Percentiles rank a stretch among this genome's conserved stretches.
These are phyloP conservation scores for Rhynchospora tenuis DNA, from an alignment of 176 grass and related monocot genomes.

Conservation along the genomic window DNA sequence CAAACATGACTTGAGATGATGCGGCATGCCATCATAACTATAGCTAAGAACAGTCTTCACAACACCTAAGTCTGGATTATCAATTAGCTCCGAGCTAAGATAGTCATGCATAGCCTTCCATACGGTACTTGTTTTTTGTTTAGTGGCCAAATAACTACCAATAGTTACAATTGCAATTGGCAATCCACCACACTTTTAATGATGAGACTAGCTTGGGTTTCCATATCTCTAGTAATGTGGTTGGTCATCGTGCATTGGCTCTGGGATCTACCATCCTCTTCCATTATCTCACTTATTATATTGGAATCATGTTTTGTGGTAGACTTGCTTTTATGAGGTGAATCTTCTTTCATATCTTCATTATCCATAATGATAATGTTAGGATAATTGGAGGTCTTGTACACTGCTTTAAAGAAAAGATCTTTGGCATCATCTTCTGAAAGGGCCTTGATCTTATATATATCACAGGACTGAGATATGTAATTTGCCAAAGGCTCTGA, in stretches of 20 bases:
- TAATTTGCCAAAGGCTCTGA: neutral
- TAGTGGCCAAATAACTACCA: slow-evolving; percentile 19
- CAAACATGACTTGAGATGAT: slow-evolving; percentile 29
- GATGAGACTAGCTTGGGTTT: neutral
- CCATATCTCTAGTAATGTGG: neutral
- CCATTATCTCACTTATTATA: neutral
- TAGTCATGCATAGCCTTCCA: slow-evolving; percentile 16
- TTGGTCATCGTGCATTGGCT: too few species aligned
- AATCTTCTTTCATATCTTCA: neutral
- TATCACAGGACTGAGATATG: too few species aligned
- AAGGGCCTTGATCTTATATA: too few species aligned
- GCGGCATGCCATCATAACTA: slow-evolving; percentile 33
- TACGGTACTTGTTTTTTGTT: slow-evolving; percentile 9
- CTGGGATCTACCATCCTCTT: too few species aligned
- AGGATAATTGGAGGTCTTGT: neutral
- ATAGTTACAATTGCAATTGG: slow-evolving; percentile 37
- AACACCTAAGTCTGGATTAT: neutral
- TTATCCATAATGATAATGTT: neutral
- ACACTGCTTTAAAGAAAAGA: slow-evolving; percentile 22
- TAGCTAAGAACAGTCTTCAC: neutral
- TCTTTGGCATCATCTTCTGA: too few species aligned
- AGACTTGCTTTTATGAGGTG: neutral
- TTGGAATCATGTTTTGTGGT: neutral
- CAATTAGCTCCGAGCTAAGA: slow-evolving; percentile 5
- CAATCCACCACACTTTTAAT: slow-evolving; percentile 14